phyloP scores from a whole-genome alignment of 352 stramenopile genomes.

The Pseudoperonospora humuli region DNA sequence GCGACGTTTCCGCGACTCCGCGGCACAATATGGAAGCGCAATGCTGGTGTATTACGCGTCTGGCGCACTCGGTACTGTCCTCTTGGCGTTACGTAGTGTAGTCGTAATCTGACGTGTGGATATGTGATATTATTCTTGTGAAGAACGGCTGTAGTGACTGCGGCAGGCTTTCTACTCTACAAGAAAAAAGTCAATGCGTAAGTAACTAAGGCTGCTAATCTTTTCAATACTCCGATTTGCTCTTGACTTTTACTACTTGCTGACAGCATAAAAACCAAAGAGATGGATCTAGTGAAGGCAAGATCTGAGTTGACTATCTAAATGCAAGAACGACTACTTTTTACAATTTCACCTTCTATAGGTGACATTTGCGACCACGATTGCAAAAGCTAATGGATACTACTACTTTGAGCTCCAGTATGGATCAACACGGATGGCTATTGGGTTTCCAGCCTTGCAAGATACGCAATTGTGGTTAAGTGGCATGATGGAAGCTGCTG shows the following conservation, averaged over 20 bases:
- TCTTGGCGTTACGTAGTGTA: too few relatives aligned
- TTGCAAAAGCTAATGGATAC: constrained; percentile 37
- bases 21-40: constrained; percentile 58
- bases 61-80: constrained; percentile 45
- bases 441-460: constrained; percentile 44
- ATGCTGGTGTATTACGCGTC: constrained; percentile 52
- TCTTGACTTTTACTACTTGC: not conserved
- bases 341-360: constrained; percentile 6
- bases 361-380: constrained; percentile 32
- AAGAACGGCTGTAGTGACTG: constrained; percentile 42
- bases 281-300: constrained; percentile 70
- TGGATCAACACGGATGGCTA: constrained; percentile 29
- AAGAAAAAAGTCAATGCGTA: constrained; percentile 57
- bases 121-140: too few relatives aligned
- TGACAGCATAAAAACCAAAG: constrained; percentile 41
- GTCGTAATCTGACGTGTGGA: too few relatives aligned
- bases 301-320: too few relatives aligned
- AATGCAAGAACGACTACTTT: too few relatives aligned
- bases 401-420: constrained; percentile 56
- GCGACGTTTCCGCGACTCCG: constrained; percentile 22
- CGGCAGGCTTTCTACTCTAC: constrained; percentile 59
- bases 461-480: constrained; percentile 49
- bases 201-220: not conserved
- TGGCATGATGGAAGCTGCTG: constrained; percentile 53
- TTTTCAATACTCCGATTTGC: not conserved